Base-by-base conservation (phyloP, 805 yeast species). In the Alloascoidea hylecoeti region DNA sequence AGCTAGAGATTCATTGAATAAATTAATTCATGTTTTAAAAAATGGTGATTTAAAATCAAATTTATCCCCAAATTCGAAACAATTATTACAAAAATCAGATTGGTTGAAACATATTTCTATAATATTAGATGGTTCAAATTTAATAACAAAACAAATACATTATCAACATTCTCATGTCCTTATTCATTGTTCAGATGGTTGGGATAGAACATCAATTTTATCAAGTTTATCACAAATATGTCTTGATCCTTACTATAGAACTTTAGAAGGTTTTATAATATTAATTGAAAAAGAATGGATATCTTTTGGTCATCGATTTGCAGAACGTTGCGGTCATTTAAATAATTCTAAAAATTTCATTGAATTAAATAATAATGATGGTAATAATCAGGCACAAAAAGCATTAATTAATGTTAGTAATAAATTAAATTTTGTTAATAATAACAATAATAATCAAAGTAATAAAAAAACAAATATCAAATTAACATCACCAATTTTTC, bases 101-200 rank as follows among this genome's bases (percentile, higher is more conserved):
- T 92, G 98, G 98, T 58, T 85, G 15, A 76, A 73, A 48, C 75
- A 84, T 42, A 60, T 84, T 2, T 64, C 75, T 6, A 65, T 79
- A 15, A 64, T 89, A 27, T 55, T 92, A 37, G 75, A 75, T 36
- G 78, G 94, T 0, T 79, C 86, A 0, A 88, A 82, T 40, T 67
- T 81, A 27, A 70, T 92, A 35, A 74, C 80, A 17, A 79, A 84
- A 50, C 80, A 89, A n/a, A 68, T 92, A 16, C 82, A 83, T 39
- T 72, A 78, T 47, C 84, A 85, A 55, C 74, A 77, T 44, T 80
- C 92, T 15, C 94, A 89, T 53, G 68, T 89, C 3, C 53, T 92
- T 5, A 70, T 92, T 4, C 98, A 92, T 60, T 92, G 98, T 54
- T 85, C 96, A 1, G 98, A 92, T 60, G 98, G 98, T 1, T 92